A percentile compares a stretch with the other conserved stretches of the same genome.
phyloP scores from a whole-genome alignment of 352 stramenopile genomes.

The Pythium sukuiense region DNA sequence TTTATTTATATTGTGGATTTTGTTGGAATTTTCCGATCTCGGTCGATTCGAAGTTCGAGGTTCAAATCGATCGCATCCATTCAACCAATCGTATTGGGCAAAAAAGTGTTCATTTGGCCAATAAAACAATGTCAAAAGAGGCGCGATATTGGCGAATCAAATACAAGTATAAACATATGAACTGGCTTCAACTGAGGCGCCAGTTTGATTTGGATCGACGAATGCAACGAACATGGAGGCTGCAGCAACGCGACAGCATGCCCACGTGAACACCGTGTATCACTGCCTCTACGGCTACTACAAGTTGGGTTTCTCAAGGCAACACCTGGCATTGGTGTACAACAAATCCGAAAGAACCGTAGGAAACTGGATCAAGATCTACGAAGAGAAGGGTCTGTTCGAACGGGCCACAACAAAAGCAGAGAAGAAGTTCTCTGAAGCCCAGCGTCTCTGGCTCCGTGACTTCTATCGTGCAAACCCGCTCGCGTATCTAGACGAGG shows the following conservation, averaged over 20 bases:
- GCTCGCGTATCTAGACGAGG: slow-evolving; percentile 10
- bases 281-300: slow-evolving; percentile 28
- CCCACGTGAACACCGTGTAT: slow-evolving; percentile 25
- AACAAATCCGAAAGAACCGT: background rate
- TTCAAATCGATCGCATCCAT: too few species aligned
- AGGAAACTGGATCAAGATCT: background rate
- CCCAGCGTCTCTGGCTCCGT: background rate
- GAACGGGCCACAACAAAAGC: background rate
- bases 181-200: too few species aligned
- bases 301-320: background rate
- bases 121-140: too few species aligned
- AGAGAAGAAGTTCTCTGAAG: background rate
- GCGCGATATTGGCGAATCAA: too few species aligned
- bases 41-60: too few species aligned
- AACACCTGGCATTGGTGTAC: background rate
- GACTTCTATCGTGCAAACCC: background rate
- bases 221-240: slow-evolving; percentile 21
- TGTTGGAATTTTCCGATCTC: too few species aligned
- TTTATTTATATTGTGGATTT: too few species aligned
- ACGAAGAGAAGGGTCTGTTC: background rate
- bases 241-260: slow-evolving; percentile 10
- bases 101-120: too few species aligned
- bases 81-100: too few species aligned
- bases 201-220: too few species aligned
- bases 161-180: too few species aligned